A percentile compares a stretch with the other conserved stretches of the same genome.
Evolutionary conservation across 257 asterid genomes (phyloP).

Genomic region (Fraxinus quadrangulata): DNA sequence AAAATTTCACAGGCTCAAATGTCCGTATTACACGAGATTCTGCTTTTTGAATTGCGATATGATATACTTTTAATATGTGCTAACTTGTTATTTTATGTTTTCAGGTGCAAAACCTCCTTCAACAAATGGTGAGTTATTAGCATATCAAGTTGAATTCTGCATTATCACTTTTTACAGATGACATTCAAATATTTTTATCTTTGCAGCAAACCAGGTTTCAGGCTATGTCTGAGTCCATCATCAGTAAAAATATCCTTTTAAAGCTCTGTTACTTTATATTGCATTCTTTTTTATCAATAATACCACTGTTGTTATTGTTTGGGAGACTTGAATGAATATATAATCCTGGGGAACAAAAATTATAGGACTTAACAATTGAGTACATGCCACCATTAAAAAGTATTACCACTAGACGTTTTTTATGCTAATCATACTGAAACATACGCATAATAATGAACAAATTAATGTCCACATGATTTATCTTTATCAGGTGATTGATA

Average conservation of each 20-base stretch:
- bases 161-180: not conserved
- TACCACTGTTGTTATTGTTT: not conserved
- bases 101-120: conserved; percentile 86
- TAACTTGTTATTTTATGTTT: conserved; percentile 29
- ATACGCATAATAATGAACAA: not conserved
- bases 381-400: not conserved
- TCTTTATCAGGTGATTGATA: too few species aligned
- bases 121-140: conserved; percentile 70
- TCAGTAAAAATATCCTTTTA: conserved; percentile 84
- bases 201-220: conserved; percentile 93
- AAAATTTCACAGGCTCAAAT: not conserved
- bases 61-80: not conserved
- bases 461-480: not conserved
- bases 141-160: not conserved
- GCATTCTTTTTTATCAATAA: conserved; percentile 1
- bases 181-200: conserved; percentile 13
- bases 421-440: conserved; percentile 10
- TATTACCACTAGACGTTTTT: not conserved
- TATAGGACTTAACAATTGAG: not conserved
- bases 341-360: not conserved
- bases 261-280: conserved; percentile 5
- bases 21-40: not conserved
- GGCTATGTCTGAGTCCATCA: conserved; percentile 89
- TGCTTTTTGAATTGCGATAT: not conserved
- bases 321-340: not conserved